These are phyloP conservation scores for Hypericum androsaemum DNA, from an alignment of 345 rosid genomes.

Conservation along the genomic window DNA sequence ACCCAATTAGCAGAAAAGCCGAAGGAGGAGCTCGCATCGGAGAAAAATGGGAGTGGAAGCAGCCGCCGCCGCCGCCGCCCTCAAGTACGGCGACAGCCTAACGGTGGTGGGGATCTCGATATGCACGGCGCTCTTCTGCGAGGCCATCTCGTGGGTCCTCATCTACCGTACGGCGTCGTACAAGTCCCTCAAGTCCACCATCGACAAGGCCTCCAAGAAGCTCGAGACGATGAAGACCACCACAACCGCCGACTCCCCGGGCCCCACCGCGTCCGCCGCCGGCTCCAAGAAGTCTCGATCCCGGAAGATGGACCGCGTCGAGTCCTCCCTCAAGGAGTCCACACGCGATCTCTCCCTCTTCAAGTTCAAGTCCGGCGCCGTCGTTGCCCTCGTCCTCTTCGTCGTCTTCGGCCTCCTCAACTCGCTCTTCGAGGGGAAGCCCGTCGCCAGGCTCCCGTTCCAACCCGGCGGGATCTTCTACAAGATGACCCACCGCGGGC, in stretches of 20 bases:
- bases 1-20: too few species aligned
- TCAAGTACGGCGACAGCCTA: slow-evolving; percentile 69
- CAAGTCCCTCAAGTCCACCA: slow-evolving; percentile 86
- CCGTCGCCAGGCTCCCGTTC: slow-evolving; percentile 88
- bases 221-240: slow-evolving; percentile 88
- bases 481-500: slow-evolving; percentile 94
- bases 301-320: slow-evolving; percentile 95
- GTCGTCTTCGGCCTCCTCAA: slow-evolving; percentile 83
- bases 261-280: slow-evolving; percentile 11
- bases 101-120: slow-evolving; percentile 85
- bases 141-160: slow-evolving; percentile 89
- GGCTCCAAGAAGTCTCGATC: slow-evolving; percentile 87
- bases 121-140: slow-evolving; percentile 89
- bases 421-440: slow-evolving; percentile 88
- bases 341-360: slow-evolving; percentile 90
- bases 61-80: slow-evolving; percentile 12
- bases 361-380: slow-evolving; percentile 99
- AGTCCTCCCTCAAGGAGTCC: slow-evolving; percentile 81
- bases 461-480: slow-evolving; percentile 59
- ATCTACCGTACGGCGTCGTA: slow-evolving; percentile 93
- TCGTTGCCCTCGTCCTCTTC: slow-evolving; percentile 82
- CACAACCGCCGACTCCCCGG: slow-evolving; percentile 29
- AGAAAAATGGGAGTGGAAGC: too few species aligned
- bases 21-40: too few species aligned
- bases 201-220: slow-evolving; percentile 90